phyloP scores from a whole-genome alignment of 2,329 filamentous ascomycete genomes.

The Pezicula rhizophila region DNA sequence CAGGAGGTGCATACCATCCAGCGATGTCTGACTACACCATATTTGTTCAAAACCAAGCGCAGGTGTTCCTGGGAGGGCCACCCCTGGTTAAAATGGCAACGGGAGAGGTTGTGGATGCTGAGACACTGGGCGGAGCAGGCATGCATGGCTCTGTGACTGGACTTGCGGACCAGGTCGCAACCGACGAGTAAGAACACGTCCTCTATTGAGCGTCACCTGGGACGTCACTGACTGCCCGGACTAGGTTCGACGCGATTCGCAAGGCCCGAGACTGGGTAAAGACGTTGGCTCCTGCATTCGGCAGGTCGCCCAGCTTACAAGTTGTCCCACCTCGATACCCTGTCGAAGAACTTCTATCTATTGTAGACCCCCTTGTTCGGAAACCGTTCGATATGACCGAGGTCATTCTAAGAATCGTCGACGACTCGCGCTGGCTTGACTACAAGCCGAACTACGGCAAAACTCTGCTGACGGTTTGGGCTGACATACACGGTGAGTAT shows the following conservation, averaged over 20 bases:
- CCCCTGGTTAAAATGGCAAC: conserved; percentile 42
- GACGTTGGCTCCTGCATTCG: conserved; percentile 2
- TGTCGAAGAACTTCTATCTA: conserved; percentile 30
- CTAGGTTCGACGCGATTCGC: conserved; percentile 33
- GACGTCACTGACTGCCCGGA: background rate
- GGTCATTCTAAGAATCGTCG: conserved; percentile 34
- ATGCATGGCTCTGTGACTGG: conserved; percentile 35
- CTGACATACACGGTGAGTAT: conserved; percentile 32
- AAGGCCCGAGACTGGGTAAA: conserved; percentile 32
- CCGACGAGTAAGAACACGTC: conserved; percentile 32
- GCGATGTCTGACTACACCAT: conserved; percentile 37
- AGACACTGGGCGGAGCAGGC: conserved; percentile 36
- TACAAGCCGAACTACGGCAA: conserved; percentile 37
- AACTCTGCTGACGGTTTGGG: conserved; percentile 32
- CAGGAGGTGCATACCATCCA: conserved; percentile 36
- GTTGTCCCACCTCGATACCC: conserved; percentile 27
- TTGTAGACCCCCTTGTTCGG: conserved; percentile 34
- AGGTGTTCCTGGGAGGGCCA: conserved; percentile 38
- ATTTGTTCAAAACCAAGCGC: conserved; percentile 36
- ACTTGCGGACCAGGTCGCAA: conserved; percentile 36
- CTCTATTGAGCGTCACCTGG: too few relatives aligned
- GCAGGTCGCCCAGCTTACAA: background rate
- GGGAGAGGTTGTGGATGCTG: conserved; percentile 35
- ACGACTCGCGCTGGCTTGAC: conserved; percentile 31
- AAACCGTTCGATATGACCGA: conserved; percentile 33